Evolutionary conservation across 1,284 basidiomycete species (phyloP).

Genomic region (Sanghuangporus sanghuang): DNA sequence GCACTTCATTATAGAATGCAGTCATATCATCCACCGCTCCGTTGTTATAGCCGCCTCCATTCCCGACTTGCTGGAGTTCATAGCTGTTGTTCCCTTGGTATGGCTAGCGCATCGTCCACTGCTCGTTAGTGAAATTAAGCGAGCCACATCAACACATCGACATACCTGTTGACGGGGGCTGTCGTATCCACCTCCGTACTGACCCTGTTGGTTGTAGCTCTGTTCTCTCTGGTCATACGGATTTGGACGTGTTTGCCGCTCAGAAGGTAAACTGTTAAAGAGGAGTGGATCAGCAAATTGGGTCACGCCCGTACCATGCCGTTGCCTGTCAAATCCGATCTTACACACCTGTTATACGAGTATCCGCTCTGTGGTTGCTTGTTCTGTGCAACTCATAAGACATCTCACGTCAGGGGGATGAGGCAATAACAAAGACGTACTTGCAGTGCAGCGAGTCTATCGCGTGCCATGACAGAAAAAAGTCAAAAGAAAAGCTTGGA

Average conservation of each 20-base stretch:
- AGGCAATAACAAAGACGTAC: slow-evolving; percentile 34
- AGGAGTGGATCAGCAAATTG: background rate
- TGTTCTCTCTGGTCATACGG: slow-evolving; percentile 62
- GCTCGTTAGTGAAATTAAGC: background rate
- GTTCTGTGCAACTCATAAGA: background rate
- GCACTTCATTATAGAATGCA: slow-evolving; percentile 70
- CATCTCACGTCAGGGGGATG: background rate
- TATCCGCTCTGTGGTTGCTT: slow-evolving; percentile 10
- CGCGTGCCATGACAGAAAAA: slow-evolving; percentile 59
- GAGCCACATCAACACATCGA: background rate
- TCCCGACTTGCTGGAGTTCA: slow-evolving; percentile 65
- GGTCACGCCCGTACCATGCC: background rate
- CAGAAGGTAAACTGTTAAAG: background rate
- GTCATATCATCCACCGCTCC: slow-evolving; percentile 53
- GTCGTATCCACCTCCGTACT: slow-evolving; percentile 1
- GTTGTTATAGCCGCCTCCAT: slow-evolving; percentile 51
- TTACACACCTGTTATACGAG: slow-evolving; percentile 10
- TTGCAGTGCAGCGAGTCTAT: slow-evolving; percentile 68
- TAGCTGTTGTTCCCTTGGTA: slow-evolving; percentile 40
- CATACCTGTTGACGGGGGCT: background rate
- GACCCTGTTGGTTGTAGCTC: slow-evolving; percentile 10
- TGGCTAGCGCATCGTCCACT: background rate
- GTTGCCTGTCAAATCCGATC: background rate
- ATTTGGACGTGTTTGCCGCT: slow-evolving; percentile 35
- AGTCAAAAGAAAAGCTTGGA: slow-evolving; percentile 16